These are phyloP conservation scores for Atkinsonella texensis DNA, from an alignment of 2,329 filamentous ascomycete species.

Conservation along the genomic window DNA sequence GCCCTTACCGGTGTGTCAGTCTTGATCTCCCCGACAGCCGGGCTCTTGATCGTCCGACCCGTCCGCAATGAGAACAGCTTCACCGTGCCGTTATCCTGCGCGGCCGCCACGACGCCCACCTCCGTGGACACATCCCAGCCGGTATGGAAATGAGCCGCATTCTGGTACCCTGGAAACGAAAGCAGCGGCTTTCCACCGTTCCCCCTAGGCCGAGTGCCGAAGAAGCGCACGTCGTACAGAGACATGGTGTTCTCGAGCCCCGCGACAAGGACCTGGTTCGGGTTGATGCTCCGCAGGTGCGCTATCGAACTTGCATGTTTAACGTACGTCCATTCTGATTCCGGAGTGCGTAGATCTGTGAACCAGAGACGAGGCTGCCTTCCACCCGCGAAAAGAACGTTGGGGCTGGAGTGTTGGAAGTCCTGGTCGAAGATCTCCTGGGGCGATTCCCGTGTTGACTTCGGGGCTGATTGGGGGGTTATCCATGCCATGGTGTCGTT, in stretches of 20 bases:
- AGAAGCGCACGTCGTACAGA: slow-evolving; percentile 45
- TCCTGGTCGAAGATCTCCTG: slow-evolving; percentile 36
- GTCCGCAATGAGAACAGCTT: slow-evolving; percentile 36
- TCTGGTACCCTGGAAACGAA: slow-evolving; percentile 36
- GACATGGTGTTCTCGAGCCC: slow-evolving; percentile 37
- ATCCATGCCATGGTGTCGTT: slow-evolving; percentile 23
- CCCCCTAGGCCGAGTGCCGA: slow-evolving; percentile 8
- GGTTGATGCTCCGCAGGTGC: slow-evolving; percentile 36
- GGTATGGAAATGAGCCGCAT: slow-evolving; percentile 33
- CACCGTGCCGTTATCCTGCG: slow-evolving; percentile 37
- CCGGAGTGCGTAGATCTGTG: slow-evolving; percentile 30
- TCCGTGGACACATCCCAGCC: slow-evolving; percentile 39
- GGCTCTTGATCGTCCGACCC: slow-evolving; percentile 25
- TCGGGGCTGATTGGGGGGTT: slow-evolving; percentile 13
- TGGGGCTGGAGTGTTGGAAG: slow-evolving; percentile 30
- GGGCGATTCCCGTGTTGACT: slow-evolving; percentile 10
- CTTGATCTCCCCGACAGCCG: slow-evolving; percentile 14
- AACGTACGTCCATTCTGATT: slow-evolving; percentile 20
- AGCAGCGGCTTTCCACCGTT: slow-evolving; percentile 28
- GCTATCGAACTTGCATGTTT: slow-evolving; percentile 30
- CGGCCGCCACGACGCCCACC: slow-evolving; percentile 40
- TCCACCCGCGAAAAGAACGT: slow-evolving; percentile 38
- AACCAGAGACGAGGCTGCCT: slow-evolving; percentile 34
- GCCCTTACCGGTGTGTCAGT: slow-evolving; percentile 24
- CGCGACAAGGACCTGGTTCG: slow-evolving; percentile 39